phyloP scores from a whole-genome alignment of 2,329 filamentous ascomycete species.

The Botrytis elliptica region DNA sequence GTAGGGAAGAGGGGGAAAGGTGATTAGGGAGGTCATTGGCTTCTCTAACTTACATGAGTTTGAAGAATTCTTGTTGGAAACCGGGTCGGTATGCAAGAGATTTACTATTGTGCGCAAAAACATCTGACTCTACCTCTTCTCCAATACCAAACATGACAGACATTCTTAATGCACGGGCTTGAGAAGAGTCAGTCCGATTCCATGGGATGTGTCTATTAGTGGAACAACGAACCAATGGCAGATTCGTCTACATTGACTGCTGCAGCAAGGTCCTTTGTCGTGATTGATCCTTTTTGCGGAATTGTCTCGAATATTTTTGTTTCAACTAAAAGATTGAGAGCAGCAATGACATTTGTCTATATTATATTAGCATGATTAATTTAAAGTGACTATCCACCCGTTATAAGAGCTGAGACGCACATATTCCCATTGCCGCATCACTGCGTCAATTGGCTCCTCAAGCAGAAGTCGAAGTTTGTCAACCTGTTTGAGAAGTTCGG shows the following conservation, averaged over 20 bases:
- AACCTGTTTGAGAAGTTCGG: background rate
- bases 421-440: background rate
- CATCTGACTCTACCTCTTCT: background rate
- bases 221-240: background rate
- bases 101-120: background rate
- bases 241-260: background rate
- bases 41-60: background rate
- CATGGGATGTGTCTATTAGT: background rate
- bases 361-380: background rate
- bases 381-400: background rate
- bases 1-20: background rate
- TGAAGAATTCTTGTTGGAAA: background rate
- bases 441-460: background rate
- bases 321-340: background rate
- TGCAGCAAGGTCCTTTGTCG: background rate
- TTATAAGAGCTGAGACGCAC: background rate
- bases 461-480: background rate
- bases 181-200: background rate
- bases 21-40: background rate
- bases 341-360: background rate
- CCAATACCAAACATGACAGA: background rate
- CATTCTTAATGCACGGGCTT: background rate
- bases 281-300: background rate
- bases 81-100: background rate
- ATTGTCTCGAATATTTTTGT: background rate